Evolutionary conservation across 345 rosid species (phyloP), one percentile per base, ranked within the genome.

Genomic region (Combretum micranthum): DNA sequence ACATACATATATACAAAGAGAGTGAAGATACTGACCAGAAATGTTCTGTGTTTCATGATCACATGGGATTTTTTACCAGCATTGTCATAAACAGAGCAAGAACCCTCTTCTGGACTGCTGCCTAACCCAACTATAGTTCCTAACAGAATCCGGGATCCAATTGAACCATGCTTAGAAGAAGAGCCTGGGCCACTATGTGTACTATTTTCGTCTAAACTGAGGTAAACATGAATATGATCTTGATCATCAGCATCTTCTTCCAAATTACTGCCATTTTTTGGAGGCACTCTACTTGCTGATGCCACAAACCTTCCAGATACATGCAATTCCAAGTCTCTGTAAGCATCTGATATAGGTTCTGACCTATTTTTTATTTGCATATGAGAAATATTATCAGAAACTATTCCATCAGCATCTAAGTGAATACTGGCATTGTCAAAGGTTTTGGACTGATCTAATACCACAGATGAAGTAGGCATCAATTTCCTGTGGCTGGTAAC

Each of bases 31-130:
- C 94, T 67, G 65, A 90, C 97, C 94, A 92, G 76, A 65, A 88
- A 76, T 55, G 96, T 88, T 69, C 98, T 85, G 63, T 88, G 95
- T 72, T 88, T 92, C 88, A 86, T 77, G 67, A 86, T 65, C 71
- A 78, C 83, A 64, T 92, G 98, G 61, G 95, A 86, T 82, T 86
- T 88, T 46, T 63, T 75, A 64, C 96, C 96, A 61, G 52, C 68
- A 44, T 72, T 80, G 67, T 84, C 77, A 66, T 81, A 83, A 53
- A 92, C 88, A 82, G 76, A 74, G 69, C 96, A 88, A 32, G 93
- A 83, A 17, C 87, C 90, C 73, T 86, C 96, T 51, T 92, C 90
- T 17, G 87, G 73, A 60, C 73, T 77, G 59, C 86, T 83, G 55
- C 90, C 82, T 56, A 92, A 72, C 60, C 98, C 95, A 52, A 67